phyloP scores from a whole-genome alignment of 2,329 filamentous ascomycete species.

The Ustulina deusta region DNA sequence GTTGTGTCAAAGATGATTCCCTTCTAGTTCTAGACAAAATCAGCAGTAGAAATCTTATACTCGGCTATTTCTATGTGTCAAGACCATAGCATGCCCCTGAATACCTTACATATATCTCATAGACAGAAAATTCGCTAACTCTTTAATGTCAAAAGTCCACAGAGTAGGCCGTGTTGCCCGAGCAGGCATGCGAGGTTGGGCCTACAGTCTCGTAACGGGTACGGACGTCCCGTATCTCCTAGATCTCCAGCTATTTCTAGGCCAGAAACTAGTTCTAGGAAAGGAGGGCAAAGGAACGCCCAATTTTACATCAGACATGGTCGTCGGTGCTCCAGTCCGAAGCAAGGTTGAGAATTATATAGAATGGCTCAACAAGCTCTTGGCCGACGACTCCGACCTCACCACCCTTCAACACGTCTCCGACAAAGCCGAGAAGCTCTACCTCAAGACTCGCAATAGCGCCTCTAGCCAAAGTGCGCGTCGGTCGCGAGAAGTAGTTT shows the following conservation, averaged over 20 bases:
- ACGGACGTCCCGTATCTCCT: slow-evolving; percentile 91
- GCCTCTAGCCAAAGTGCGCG: slow-evolving; percentile 93
- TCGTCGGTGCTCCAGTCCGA: slow-evolving; percentile 80
- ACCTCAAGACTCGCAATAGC: slow-evolving; percentile 88
- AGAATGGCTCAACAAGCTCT: slow-evolving; percentile 85
- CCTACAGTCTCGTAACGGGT: slow-evolving; percentile 90
- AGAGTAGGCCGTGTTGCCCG: slow-evolving; percentile 95
- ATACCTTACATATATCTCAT: neutral
- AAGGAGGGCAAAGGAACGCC: slow-evolving; percentile 68
- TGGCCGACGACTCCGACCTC: slow-evolving; percentile 82
- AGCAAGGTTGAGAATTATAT: slow-evolving; percentile 79
- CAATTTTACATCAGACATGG: slow-evolving; percentile 85
- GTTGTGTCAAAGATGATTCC: neutral
- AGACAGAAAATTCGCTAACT: slow-evolving; percentile 5
- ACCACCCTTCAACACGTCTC: slow-evolving; percentile 77
- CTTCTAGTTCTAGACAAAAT: neutral
- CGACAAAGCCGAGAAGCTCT: slow-evolving; percentile 90
- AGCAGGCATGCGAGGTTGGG: slow-evolving; percentile 93
- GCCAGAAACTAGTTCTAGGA: slow-evolving; percentile 83
- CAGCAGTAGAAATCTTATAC: too few species aligned
- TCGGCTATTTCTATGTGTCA: neutral
- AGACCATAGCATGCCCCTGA: neutral
- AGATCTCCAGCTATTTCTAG: slow-evolving; percentile 93
- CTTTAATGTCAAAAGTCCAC: slow-evolving; percentile 68
- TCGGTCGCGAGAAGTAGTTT: slow-evolving; percentile 81